Conservation (phyloP, 2,329 filamentous ascomycete genomes). For the Aspergillus transmontanensis region DNA sequence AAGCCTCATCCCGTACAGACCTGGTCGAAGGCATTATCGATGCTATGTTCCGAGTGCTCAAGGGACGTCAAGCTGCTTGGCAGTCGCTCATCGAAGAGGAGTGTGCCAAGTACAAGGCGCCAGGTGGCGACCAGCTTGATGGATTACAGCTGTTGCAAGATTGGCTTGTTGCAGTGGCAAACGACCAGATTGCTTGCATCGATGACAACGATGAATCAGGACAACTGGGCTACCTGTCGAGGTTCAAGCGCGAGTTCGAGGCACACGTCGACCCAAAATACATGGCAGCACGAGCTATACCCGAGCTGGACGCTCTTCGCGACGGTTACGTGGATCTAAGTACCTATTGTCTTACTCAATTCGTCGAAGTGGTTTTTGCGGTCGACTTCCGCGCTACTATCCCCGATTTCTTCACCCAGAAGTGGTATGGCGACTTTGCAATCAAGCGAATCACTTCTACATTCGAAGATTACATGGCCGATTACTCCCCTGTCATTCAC, state of each 20-base stretch:
- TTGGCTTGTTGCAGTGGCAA: constrained; percentile 95
- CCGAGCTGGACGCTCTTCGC: constrained; percentile 73
- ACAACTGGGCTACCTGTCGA: constrained; percentile 78
- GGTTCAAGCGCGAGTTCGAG: constrained; percentile 82
- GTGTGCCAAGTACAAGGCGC: constrained; percentile 68
- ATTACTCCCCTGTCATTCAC: constrained; percentile 83
- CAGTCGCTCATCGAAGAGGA: constrained; percentile 88
- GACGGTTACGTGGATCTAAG: constrained; percentile 95
- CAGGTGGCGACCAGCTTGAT: constrained; percentile 57
- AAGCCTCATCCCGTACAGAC: constrained; percentile 81
- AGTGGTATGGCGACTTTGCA: constrained; percentile 83
- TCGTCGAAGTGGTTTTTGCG: constrained; percentile 82
- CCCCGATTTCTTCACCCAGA: constrained; percentile 84
- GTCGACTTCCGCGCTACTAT: constrained; percentile 86
- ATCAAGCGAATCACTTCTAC: constrained; percentile 95
- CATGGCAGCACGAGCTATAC: constrained; percentile 68
- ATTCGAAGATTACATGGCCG: constrained; percentile 89
- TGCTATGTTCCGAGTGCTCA: constrained; percentile 88
- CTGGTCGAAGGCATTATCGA: constrained; percentile 95
- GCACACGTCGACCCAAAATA: constrained; percentile 79
- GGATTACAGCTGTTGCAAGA: constrained; percentile 75
- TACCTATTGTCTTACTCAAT: constrained; percentile 87
- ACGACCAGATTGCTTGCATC: constrained; percentile 98
- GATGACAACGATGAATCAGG: constrained; percentile 81
- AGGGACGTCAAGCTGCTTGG: constrained; percentile 80